Evolutionary conservation across 371 early-diverging fungal species (phyloP).

Genomic region (Lichtheimia corymbifera): DNA sequence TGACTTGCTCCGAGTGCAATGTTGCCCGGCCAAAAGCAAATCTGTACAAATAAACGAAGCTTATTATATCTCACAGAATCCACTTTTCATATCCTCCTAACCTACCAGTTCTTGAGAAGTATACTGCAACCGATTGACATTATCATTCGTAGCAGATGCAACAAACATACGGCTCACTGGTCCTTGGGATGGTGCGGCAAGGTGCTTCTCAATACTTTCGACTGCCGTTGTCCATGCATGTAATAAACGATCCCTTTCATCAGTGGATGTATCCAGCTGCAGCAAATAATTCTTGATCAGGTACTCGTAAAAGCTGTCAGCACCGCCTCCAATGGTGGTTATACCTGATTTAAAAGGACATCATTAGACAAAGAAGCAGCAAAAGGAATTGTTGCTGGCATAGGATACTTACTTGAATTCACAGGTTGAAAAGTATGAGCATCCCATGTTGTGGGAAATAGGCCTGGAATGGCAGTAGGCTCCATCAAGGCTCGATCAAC

Average conservation of each 20-base stretch:
- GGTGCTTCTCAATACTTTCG: slow-evolving; percentile 41
- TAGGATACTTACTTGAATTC: slow-evolving; percentile 15
- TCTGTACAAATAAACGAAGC: slow-evolving; percentile 16
- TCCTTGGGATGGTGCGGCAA: slow-evolving; percentile 29
- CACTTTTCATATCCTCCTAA: not conserved
- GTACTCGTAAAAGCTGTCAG: slow-evolving; percentile 90
- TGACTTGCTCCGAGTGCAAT: slow-evolving; percentile 31
- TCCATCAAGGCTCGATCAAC: slow-evolving; percentile 38
- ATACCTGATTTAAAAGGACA: slow-evolving; percentile 5
- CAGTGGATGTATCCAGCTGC: slow-evolving; percentile 38
- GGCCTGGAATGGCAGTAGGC: slow-evolving; percentile 48
- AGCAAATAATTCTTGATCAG: slow-evolving; percentile 69
- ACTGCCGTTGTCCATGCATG: slow-evolving; percentile 35
- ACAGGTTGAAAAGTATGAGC: slow-evolving; percentile 28
- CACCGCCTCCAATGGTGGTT: slow-evolving; percentile 58
- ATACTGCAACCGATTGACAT: slow-evolving; percentile 10
- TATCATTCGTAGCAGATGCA: slow-evolving; percentile 30
- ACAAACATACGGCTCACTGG: slow-evolving; percentile 19
- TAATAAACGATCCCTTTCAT: slow-evolving; percentile 26
- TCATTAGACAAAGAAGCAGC: slow-evolving; percentile 3
- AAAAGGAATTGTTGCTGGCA: too few relatives aligned
- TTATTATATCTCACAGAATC: not conserved
- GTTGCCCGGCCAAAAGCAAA: slow-evolving; percentile 47
- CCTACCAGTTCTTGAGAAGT: slow-evolving; percentile 36
- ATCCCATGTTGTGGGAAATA: slow-evolving; percentile 46